Evolutionary conservation across 805 yeast genomes (phyloP).

Genomic region (Starmerella bacillaris): DNA sequence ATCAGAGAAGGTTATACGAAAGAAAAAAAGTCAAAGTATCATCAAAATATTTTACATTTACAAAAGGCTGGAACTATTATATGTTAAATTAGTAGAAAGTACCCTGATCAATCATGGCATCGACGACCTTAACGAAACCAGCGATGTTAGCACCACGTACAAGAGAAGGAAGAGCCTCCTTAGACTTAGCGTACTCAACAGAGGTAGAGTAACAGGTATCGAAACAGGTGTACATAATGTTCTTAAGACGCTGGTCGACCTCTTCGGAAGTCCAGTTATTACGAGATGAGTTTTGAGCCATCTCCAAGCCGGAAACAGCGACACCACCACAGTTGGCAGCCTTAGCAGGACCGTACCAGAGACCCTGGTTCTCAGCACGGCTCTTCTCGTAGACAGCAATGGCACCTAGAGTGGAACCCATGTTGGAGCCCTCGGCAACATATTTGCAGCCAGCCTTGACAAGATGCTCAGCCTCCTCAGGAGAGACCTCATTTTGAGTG

Average conservation of each 20-base stretch:
- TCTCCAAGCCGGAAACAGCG: slow-evolving; percentile 93
- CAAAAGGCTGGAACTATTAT: too few relatives aligned
- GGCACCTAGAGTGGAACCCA: slow-evolving; percentile 98
- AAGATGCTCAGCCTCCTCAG: slow-evolving; percentile 89
- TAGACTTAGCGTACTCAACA: slow-evolving; percentile 52
- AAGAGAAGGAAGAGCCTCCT: slow-evolving; percentile 68
- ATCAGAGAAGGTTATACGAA: too few relatives aligned
- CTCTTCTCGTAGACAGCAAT: slow-evolving; percentile 71
- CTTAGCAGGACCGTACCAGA: slow-evolving; percentile 99
- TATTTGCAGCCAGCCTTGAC: slow-evolving; percentile 79
- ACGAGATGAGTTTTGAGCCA: slow-evolving; percentile 98
- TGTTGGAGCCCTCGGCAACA: slow-evolving; percentile 98
- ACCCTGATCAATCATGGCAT: slow-evolving; percentile 96
- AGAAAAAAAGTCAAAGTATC: too few relatives aligned
- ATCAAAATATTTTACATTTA: too few relatives aligned
- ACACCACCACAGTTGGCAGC: slow-evolving; percentile 99
- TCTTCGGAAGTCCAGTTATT: slow-evolving; percentile 78
- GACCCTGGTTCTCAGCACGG: slow-evolving; percentile 27
- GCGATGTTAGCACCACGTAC: slow-evolving; percentile 99
- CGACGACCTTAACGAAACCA: slow-evolving; percentile 96
- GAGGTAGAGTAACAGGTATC: slow-evolving; percentile 84
- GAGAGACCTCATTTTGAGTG: slow-evolving; percentile 94
- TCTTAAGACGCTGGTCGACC: slow-evolving; percentile 79
- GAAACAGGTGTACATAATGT: slow-evolving; percentile 85
- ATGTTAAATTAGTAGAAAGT: slow-evolving; percentile 35